Base-by-base conservation (phyloP, 805 yeast species). In the Starmerella gropengiesseri region DNA sequence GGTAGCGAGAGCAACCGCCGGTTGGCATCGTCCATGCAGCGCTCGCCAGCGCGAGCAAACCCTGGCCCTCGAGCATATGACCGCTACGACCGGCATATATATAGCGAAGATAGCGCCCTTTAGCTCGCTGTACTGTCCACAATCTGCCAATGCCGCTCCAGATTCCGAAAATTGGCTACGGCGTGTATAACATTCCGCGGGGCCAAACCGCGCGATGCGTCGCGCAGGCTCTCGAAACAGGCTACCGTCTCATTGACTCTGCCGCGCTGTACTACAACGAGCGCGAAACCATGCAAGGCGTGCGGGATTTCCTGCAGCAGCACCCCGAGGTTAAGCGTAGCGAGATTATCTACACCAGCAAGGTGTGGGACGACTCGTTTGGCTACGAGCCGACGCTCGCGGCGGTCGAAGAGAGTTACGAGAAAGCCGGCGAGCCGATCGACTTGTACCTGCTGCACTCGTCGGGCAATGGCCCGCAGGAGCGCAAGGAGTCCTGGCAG, bases 171-270 rank as follows among this genome's bases (percentile, higher is more conserved):
- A 50, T 56, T 29, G 61, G 61, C 20, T 55, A 51, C 36, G 61
- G 61, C n/a, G 46, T 44, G 13, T 57, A 56, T 46, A 40, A 46
- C 37, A 45, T 53, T 34, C 45, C 56, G 26, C 49, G 49, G 19
- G 27, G 25, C 18, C 46, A 54, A 37, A 45, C 56, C 8, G 45
- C 47, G 4, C 21, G 65, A 0, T 54, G 75, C 21, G 78, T 76
- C 0, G 66, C 70, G 50, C 56, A 69, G 30, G 87, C 86, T 0
- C 67, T 81, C 46, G 59, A 65, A 16, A 62, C 57, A 13, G 91
- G 91, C 1, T 81, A 78, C 58, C 71, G 89, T 51, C 85, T 78
- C 54, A 63, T 82, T 45, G 91, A 83, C 56, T 65, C 78, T 16
- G 94, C 94, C 6, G 75, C 69, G 8, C 59, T 60, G n/a, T 83